Percentiles rank a stretch among this genome's conserved stretches.
Evolutionary conservation across 345 rosid genomes (phyloP).

Genomic region (Jatropha curcas): DNA sequence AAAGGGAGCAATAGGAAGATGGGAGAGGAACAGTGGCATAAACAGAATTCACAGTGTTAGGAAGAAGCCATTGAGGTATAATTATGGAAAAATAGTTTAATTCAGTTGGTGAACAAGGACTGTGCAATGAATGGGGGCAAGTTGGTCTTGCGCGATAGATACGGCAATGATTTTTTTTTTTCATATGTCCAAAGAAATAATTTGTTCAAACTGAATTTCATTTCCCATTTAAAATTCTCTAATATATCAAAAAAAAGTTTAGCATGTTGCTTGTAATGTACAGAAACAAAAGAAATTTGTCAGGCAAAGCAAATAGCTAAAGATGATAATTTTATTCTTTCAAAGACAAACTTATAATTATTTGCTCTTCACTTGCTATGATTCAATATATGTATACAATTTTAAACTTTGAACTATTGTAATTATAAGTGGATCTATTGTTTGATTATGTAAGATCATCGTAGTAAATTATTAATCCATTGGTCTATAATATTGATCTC

Average conservation of each 20-base stretch:
- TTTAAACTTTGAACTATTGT: too few relatives aligned
- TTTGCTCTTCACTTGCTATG: too few relatives aligned
- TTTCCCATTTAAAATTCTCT: too few relatives aligned
- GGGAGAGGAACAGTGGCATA: conserved; percentile 62
- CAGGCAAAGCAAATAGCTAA: too few relatives aligned
- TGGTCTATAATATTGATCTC: conserved; percentile 35
- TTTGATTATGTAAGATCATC: not conserved
- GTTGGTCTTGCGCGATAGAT: conserved; percentile 57
- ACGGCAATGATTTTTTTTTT: too few relatives aligned
- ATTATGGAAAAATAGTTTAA: conserved; percentile 59
- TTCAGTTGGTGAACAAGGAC: conserved; percentile 69
- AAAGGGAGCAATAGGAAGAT: conserved; percentile 67
- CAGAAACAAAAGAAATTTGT: too few relatives aligned
- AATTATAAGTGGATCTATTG: not conserved
- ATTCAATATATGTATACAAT: not conserved
- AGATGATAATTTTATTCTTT: too few relatives aligned
- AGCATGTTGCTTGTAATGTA: too few relatives aligned
- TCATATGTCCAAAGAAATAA: too few relatives aligned
- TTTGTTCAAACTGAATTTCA: too few relatives aligned
- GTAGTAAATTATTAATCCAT: conserved; percentile 39
- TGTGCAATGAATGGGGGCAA: conserved; percentile 60
- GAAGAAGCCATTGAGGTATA: conserved; percentile 64
- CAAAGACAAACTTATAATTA: too few relatives aligned
- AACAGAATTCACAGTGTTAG: conserved; percentile 58
- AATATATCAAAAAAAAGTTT: too few relatives aligned